Evolutionary conservation across 345 rosid species (phyloP).

Genomic region (Hypericum androsaemum): DNA sequence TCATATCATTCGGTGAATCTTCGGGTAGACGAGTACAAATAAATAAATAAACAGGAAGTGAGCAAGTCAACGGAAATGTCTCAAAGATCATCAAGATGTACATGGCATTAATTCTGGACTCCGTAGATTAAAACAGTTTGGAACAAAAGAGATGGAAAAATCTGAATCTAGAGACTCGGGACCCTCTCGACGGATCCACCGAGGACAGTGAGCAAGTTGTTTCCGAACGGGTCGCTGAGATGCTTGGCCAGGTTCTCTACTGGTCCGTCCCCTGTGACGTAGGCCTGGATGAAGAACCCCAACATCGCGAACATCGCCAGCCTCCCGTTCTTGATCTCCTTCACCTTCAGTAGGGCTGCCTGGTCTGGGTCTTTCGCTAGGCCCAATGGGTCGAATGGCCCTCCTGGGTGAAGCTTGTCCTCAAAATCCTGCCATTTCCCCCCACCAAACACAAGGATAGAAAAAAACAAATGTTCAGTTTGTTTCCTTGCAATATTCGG

Average conservation of each 20-base stretch:
- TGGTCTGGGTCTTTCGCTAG: constrained; percentile 91
- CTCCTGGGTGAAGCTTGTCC: constrained; percentile 97
- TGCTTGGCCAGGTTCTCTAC: constrained; percentile 89
- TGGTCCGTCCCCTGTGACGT: constrained; percentile 91
- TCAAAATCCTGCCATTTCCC: constrained; percentile 49
- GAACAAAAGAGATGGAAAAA: constrained; percentile 1
- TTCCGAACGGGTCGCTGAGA: constrained; percentile 89
- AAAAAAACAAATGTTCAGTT: too few species aligned
- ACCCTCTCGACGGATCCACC: constrained; percentile 66
- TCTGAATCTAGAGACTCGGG: constrained; percentile 56
- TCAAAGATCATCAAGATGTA: constrained; percentile 14
- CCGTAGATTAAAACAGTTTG: not conserved
- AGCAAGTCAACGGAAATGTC: constrained; percentile 1
- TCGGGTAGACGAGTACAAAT: too few species aligned
- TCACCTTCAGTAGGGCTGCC: constrained; percentile 84
- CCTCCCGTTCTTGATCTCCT: constrained; percentile 94
- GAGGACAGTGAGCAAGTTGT: constrained; percentile 94
- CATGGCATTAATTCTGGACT: constrained; percentile 13
- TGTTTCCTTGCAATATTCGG: too few species aligned
- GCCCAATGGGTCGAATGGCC: constrained; percentile 94
- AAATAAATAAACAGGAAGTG: too few species aligned
- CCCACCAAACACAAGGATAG: too few species aligned
- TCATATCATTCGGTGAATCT: too few species aligned
- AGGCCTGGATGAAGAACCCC: constrained; percentile 78
- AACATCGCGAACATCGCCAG: constrained; percentile 96